Evolutionary conservation across 768 basidiomycete species (phyloP).

Genomic region (Nidula microcarpa): DNA sequence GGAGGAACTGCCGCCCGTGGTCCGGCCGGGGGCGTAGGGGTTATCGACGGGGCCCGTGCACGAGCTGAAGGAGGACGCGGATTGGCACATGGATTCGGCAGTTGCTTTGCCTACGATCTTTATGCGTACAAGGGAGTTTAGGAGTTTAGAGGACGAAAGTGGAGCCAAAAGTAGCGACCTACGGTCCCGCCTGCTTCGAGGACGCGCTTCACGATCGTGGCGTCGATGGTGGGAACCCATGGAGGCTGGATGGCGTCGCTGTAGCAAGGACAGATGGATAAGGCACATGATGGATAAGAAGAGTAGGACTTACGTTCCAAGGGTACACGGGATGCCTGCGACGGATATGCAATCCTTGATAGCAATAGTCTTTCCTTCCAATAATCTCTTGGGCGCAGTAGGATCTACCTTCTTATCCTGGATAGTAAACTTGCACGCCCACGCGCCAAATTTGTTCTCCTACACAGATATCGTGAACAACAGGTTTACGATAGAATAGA

Average conservation of each 20-base stretch:
- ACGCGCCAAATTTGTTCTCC: conserved; percentile 26
- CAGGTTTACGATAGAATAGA: too few relatives aligned
- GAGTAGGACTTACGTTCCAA: conserved; percentile 28
- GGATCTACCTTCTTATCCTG: conserved; percentile 14
- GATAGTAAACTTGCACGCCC: conserved; percentile 32
- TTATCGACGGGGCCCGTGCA: conserved; percentile 37
- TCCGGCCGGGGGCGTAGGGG: conserved; percentile 36
- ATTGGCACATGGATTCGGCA: conserved; percentile 18
- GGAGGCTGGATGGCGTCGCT: conserved; percentile 18
- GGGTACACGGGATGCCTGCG: conserved; percentile 35
- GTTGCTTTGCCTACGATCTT: conserved; percentile 15
- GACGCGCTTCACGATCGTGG: conserved; percentile 39
- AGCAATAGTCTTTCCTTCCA: conserved; percentile 34
- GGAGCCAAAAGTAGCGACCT: background rate
- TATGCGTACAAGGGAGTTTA: background rate
- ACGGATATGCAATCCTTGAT: conserved; percentile 39
- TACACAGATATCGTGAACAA: conserved; percentile 1
- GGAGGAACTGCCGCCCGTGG: conserved; percentile 38
- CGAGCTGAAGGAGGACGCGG: conserved; percentile 15
- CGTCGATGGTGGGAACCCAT: conserved; percentile 26
- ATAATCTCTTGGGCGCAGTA: conserved; percentile 13
- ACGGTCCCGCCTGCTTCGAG: conserved; percentile 35
- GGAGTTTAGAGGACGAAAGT: background rate
- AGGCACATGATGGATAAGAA: background rate
- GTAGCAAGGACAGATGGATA: conserved; percentile 12